phyloP scores from a whole-genome alignment of 2,329 filamentous ascomycete genomes.

The Fonsecaea nubica region DNA sequence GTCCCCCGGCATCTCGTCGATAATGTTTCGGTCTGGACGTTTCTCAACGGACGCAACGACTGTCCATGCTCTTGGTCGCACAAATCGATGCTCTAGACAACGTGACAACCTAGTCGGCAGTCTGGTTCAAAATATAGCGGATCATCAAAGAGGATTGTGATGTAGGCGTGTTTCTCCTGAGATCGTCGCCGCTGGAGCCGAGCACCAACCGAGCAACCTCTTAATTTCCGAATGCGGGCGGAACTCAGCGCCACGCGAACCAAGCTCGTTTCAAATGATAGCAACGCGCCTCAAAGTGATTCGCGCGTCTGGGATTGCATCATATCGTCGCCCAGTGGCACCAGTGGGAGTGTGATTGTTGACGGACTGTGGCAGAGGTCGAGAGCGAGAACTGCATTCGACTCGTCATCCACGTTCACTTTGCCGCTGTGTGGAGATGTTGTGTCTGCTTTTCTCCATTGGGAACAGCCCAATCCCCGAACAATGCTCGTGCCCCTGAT shows the following conservation, averaged over 20 bases:
- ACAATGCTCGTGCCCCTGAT: neutral
- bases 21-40: neutral
- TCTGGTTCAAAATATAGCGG: neutral
- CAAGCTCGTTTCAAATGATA: constrained; percentile 26
- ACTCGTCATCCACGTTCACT: neutral
- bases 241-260: constrained; percentile 24
- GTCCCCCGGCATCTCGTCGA: constrained; percentile 20
- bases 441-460: neutral
- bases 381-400: neutral
- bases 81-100: neutral
- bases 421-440: neutral
- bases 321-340: constrained; percentile 13
- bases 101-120: neutral
- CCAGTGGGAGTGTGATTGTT: constrained; percentile 1
- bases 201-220: constrained; percentile 2
- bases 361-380: neutral
- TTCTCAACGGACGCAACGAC: neutral
- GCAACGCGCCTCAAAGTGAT: constrained; percentile 18
- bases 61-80: constrained; percentile 3
- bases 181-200: constrained; percentile 16
- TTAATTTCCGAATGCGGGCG: constrained; percentile 29
- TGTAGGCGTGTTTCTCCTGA: constrained; percentile 24
- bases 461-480: neutral
- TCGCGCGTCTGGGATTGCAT: constrained; percentile 27
- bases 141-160: neutral